Evolutionary conservation across 768 basidiomycete species (phyloP).

Genomic region (Dioszegia crocea): DNA sequence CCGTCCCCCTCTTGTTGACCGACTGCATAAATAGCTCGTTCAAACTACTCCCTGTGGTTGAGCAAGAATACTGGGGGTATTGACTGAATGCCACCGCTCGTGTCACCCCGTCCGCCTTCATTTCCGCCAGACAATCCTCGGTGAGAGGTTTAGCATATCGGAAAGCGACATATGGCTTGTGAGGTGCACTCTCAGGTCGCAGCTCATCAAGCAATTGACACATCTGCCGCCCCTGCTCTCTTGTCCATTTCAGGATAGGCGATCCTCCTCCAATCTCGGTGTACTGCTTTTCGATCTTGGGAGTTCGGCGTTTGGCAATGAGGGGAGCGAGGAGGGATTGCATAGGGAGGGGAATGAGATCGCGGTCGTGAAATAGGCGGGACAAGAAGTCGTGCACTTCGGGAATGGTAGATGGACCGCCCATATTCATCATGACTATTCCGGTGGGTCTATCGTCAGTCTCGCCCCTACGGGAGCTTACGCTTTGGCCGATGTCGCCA

Average conservation of each 20-base stretch:
- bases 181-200: conserved; percentile 86
- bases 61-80: conserved; percentile 98
- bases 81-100: conserved; percentile 94
- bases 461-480: neutral
- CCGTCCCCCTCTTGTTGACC: conserved; percentile 12
- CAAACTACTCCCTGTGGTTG: conserved; percentile 93
- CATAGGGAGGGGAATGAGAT: conserved; percentile 92
- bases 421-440: conserved; percentile 98
- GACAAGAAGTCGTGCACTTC: conserved; percentile 91
- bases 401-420: conserved; percentile 84
- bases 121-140: conserved; percentile 70
- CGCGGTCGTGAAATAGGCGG: conserved; percentile 82
- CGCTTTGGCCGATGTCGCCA: conserved; percentile 4
- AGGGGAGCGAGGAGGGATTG: conserved; percentile 79
- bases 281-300: conserved; percentile 92
- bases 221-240: conserved; percentile 85
- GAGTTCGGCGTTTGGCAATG: conserved; percentile 84
- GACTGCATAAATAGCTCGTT: conserved; percentile 70
- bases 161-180: conserved; percentile 94
- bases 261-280: conserved; percentile 92
- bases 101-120: conserved; percentile 85
- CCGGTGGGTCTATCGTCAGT: conserved; percentile 52
- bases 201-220: conserved; percentile 85
- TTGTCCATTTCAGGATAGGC: conserved; percentile 86
- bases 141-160: conserved; percentile 86